Evolutionary conservation across 805 yeast genomes (phyloP), one percentile per base, ranked within the genome.

Genomic region (Monosporozyma yasuniensis): DNA sequence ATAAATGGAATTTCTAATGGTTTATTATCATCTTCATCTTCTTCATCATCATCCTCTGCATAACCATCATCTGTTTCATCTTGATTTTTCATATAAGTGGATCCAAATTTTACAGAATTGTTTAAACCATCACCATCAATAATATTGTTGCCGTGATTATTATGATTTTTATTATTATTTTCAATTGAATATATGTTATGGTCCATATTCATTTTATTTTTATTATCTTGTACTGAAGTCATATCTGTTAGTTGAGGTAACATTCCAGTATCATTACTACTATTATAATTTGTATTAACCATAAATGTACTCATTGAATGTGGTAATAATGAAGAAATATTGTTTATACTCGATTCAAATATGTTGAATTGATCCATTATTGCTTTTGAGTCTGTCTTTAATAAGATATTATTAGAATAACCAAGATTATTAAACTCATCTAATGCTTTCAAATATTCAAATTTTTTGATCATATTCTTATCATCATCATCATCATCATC

Each of bases 1-100:
- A 46, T 48, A 30, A 62, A 58, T 4, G 64, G 61, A 5, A 64
- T 59, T 32, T 64, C 68, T 42, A 64, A 48, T 3, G 64, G 66
- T 39, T 50, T 58, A 32, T 59, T 59, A 35, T 56, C 58, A 46
- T 58, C 54, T 1, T 44, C 46, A 12, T 58, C 62, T 25, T 55
- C 63, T 19, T 64, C 68, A 44, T 61, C 66, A 47, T 62, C 65
- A 47, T 63, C 67, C 48, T 61, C 67, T 0, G 58, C 61, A 47
- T 61, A 61, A 19, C 65, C 67, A 27, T 61, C 67, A 41, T 61
- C 65, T 2, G 60, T 53, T 21, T 61, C 61, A 6, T 59, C 65
- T 52, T 52, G 53, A 18, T 47, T 37, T 18, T 21, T 21, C 23
- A 16, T n/a, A 41, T 18, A 22, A 16, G 42, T 22, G 49, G 51